These are phyloP conservation scores for Rhodomyrtus psidioides DNA, from an alignment of 441 rosid species.

Conservation along the genomic window DNA sequence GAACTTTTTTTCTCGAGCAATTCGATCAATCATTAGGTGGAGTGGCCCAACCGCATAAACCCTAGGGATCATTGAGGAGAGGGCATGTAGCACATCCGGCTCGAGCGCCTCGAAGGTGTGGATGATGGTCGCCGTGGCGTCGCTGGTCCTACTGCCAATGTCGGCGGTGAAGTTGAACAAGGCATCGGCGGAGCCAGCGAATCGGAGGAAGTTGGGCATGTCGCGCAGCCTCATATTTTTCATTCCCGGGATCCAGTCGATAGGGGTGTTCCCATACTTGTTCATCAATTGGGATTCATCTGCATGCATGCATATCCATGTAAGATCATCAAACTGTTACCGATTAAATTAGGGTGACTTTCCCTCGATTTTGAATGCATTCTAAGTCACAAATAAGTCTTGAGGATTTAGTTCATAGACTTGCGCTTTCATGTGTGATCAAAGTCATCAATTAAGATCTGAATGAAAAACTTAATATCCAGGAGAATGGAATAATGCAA, in stretches of 20 bases:
- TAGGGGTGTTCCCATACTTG: neutral
- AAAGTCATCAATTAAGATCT: neutral
- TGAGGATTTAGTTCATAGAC: neutral
- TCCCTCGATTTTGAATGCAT: neutral
- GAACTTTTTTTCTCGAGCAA: neutral
- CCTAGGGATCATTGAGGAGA: neutral
- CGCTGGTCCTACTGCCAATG: accelerated
- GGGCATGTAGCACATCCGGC: neutral
- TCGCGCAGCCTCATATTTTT: neutral
- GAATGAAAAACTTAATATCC: neutral
- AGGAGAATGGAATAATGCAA: neutral
- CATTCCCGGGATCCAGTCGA: neutral
- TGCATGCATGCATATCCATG: neutral
- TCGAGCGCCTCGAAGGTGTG: neutral
- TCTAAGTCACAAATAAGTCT: neutral
- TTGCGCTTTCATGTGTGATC: neutral
- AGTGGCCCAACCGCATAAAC: neutral
- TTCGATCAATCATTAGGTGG: neutral
- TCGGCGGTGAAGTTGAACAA: neutral
- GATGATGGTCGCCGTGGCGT: neutral
- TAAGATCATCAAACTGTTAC: neutral
- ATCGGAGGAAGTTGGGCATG: neutral
- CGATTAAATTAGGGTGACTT: neutral
- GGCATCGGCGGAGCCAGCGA: neutral
- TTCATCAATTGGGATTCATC: neutral